Base-by-base conservation (phyloP, 805 yeast species). In the Cyberlindnera xishuangbannaensis region DNA sequence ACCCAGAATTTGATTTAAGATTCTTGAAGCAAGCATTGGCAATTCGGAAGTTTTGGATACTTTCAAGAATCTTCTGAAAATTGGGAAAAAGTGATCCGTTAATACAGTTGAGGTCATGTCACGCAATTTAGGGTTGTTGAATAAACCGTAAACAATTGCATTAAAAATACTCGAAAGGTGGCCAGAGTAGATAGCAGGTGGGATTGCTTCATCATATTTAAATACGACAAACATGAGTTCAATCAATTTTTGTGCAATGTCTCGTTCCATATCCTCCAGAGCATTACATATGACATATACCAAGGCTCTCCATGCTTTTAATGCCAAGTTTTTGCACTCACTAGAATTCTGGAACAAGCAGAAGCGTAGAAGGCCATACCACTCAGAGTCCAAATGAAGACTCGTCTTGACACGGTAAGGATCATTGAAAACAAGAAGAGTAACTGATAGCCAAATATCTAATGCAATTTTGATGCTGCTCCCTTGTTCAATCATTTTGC, bases 381-480 rank as follows among this genome's bases (percentile, higher is more conserved):
- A 41, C 5, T n/a, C 12, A 11, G 38, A 28, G 7, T 28, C 27
- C 11, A 14, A n/a, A n/a, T n/a, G n/a, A n/a, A n/a, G n/a, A n/a
- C n/a, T n/a, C 10, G 20, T 9, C 33, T 20, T 20, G 27, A 38
- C 15, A 15, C 29, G 16, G 11, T 15, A 12, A 4, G 45, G 16
- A 18, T 43, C 40, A 12, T 29, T 33, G 13, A 30, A 46, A n/a
- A 18, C 20, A 9, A 46, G 21, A 12, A 52, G 28, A 1, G 55
- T 44, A 10, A 51, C 7, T 3, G 40, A 43, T 10, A 52, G 7
- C 57, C 57, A 52, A 7, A 41, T 23, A 19, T 49, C 54, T 34
- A 45, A 19, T 4, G 42, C 43, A 0, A 34, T 3, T 16, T 40
- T 39, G 11, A n/a, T 23, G 7, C 28, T 30, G 7, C 28, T 29